Base-by-base conservation (phyloP, 495 filamentous ascomycete species). In the Penicillium dipodomyicola region DNA sequence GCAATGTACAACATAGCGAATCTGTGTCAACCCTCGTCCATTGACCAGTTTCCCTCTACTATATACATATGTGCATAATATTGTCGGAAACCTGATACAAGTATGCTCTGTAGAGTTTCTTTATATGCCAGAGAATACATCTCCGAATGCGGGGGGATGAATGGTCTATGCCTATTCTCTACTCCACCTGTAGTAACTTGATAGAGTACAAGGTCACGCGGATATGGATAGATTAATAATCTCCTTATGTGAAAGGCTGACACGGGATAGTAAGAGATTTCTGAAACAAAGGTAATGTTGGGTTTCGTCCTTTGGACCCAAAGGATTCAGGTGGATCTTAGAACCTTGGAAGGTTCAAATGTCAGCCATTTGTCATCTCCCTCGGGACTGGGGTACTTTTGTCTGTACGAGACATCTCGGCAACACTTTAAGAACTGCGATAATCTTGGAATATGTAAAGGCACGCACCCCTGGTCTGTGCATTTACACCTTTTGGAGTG, bases 401-500 rank as follows among this genome's bases (percentile, higher is more conserved):
- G 23, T 6, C 10, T 6, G 33, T 35, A 1, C 22, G 22, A 7
- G 5, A 15, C 14, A n/a, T 37, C 8, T 30, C 33, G 33, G 33
- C 22, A 22, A 22, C 5, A 39, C 35, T 33, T n/a, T 39, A 39
- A 39, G 11, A 44, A 22, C 22, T 22, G 20, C 22, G 3, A 25
- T 44, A 20, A n/a, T n/a, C n/a, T n/a, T n/a, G n/a, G n/a, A n/a
- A 44, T 44, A 44, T 44, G 42, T 12, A 22, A 45, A 46, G 23
- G 51, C 29, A 54, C 51, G 51, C 27, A 53, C 51, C 51, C 39
- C 40, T 52, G 50, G 37, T 27, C 50, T 37, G 49, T 50, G 48
- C 39, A 40, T 23, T 10, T 12, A 50, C 30, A 33, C 29, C 27
- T 29, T 29, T 29, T 8, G 33, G 15, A 37, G 29, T 5, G 46